A percentile compares a stretch with the other conserved stretches of the same genome.
Conservation (phyloP, 306 rosid species). For the Canavalia ensiformis region DNA sequence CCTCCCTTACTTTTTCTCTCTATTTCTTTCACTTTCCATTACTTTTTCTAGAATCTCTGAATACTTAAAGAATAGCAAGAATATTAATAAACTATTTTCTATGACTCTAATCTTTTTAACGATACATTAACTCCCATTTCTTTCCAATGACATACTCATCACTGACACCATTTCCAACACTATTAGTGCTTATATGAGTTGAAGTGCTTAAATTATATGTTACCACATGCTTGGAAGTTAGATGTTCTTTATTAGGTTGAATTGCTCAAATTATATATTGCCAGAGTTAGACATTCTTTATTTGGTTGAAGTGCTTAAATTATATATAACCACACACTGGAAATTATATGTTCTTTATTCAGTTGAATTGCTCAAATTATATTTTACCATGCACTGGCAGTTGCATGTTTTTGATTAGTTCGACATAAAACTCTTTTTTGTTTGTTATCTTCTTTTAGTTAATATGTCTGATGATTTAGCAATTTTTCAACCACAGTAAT, state of each 20-base stretch:
- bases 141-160: constrained; percentile 5
- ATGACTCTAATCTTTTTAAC: background rate
- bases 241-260: no score
- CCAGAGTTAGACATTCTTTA: no score
- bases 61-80: background rate
- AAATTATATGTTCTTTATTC: background rate
- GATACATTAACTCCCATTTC: background rate
- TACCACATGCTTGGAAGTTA: background rate
- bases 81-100: constrained; percentile 18
- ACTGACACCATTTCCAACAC: background rate
- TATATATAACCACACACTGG: no score
- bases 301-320: no score
- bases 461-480: constrained; percentile 8
- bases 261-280: no score
- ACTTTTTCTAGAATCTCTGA: background rate
- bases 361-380: constrained; percentile 25
- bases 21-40: background rate
- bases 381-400: constrained; percentile 6
- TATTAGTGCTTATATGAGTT: background rate
- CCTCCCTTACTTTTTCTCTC: background rate
- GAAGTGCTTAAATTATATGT: constrained; percentile 1
- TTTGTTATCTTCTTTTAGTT: background rate
- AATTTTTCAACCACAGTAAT: background rate
- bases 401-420: constrained; percentile 13
- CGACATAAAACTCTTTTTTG: background rate